These are phyloP conservation scores for Eurotiales sp. DNA, from an alignment of 2,329 filamentous ascomycete genomes.

Conservation along the genomic window DNA sequence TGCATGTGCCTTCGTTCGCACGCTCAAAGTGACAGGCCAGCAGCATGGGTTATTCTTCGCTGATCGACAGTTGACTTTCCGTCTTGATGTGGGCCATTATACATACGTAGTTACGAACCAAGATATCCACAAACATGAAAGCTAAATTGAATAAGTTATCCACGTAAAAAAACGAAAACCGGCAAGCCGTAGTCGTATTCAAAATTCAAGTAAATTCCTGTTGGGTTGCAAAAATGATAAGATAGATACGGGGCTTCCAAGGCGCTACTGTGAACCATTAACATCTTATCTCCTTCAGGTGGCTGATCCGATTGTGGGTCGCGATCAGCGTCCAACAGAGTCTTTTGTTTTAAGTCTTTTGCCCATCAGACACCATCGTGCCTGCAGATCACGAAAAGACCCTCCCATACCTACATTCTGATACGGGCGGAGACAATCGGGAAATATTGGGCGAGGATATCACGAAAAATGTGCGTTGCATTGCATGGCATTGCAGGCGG, in stretches of 20 bases:
- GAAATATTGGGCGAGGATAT: not conserved
- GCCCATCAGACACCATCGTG: slow-evolving; percentile 4
- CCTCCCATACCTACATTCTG: not conserved
- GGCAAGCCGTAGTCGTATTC: no score
- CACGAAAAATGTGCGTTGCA: slow-evolving; percentile 3
- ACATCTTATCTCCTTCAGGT: not conserved
- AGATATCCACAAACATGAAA: not conserved
- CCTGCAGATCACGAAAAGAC: slow-evolving; percentile 9
- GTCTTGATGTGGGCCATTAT: not conserved
- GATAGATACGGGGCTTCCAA: no score
- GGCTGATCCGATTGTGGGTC: not conserved
- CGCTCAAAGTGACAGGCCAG: no score
- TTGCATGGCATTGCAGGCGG: not conserved
- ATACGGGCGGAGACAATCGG: not conserved
- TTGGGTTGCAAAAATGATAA: no score
- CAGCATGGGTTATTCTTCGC: no score
- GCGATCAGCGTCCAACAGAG: not conserved
- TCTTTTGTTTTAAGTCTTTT: not conserved
- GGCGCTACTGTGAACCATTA: no score
- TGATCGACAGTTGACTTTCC: not conserved
- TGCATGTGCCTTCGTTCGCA: no score
- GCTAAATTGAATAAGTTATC: not conserved
- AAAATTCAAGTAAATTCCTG: no score
- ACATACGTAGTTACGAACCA: not conserved
- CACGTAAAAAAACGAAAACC: no score